Conservation (phyloP, 163 green algal genomes). For the Prototheca cutis region DNA sequence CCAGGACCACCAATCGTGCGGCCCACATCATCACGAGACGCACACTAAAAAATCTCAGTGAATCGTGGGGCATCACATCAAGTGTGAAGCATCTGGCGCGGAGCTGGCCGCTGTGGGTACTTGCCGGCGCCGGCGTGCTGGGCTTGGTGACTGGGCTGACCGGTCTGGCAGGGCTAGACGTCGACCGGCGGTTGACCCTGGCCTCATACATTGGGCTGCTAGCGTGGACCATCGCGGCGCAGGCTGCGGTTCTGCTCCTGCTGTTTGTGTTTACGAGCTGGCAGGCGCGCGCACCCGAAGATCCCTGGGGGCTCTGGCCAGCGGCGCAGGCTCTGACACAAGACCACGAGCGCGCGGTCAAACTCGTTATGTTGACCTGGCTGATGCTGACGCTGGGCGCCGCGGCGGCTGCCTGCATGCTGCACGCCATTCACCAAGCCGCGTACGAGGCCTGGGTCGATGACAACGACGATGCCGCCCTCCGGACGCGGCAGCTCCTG, state of each 20-base stretch:
- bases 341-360: neutral
- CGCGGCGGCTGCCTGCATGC: neutral
- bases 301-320: neutral
- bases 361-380: neutral
- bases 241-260: constrained; percentile 2
- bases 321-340: neutral
- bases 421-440: neutral
- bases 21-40: too few species aligned
- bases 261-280: constrained; percentile 3
- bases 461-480: neutral
- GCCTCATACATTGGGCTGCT: neutral
- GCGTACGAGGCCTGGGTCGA: constrained; percentile 15
- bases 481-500: neutral
- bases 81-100: neutral
- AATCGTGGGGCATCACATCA: too few species aligned
- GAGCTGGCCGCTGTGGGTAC: constrained; percentile 4
- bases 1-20: too few species aligned
- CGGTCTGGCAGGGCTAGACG: neutral
- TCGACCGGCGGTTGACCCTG: neutral
- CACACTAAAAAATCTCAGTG: too few species aligned
- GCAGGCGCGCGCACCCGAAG: neutral
- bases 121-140: neutral
- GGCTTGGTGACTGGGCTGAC: neutral
- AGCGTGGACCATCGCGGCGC: neutral
- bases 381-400: neutral